Conservation (phyloP, 192 early-diverging fungal genomes). For the Powellomyces hirtus region DNA sequence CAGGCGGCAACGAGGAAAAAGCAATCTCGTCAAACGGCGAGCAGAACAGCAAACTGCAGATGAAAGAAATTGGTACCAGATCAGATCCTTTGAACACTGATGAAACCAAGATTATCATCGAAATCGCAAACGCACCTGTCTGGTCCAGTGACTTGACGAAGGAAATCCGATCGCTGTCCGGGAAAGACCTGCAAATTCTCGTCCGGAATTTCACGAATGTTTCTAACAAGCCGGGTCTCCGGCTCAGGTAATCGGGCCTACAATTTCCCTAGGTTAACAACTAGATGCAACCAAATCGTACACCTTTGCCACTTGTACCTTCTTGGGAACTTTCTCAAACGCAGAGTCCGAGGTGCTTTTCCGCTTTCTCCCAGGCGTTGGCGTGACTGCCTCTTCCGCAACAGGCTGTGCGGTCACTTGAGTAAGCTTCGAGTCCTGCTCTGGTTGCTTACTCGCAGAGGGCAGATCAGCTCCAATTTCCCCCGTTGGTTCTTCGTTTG, state of each 20-base stretch:
- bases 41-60: slow-evolving; percentile 14
- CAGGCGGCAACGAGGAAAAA: slow-evolving; percentile 10
- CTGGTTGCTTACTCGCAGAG: neutral
- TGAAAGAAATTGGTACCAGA: neutral
- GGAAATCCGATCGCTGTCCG: slow-evolving; percentile 29
- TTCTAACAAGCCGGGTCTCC: neutral
- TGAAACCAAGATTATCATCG: neutral
- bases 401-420: neutral
- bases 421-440: neutral
- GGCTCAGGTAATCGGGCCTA: neutral
- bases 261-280: neutral
- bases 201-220: slow-evolving; percentile 17
- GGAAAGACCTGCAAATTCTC: slow-evolving; percentile 28
- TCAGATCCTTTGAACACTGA: neutral
- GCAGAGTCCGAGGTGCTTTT: slow-evolving; percentile 17
- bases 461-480: neutral
- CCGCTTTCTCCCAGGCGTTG: neutral
- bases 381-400: neutral
- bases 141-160: slow-evolving; percentile 9
- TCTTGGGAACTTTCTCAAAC: neutral
- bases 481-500: neutral
- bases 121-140: too few species aligned
- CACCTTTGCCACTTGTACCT: neutral
- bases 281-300: neutral
- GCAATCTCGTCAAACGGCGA: slow-evolving; percentile 23